Evolutionary conservation across 352 stramenopile genomes (phyloP), one percentile per base, ranked within the genome.

Genomic region (Globisporangium viniferum): DNA sequence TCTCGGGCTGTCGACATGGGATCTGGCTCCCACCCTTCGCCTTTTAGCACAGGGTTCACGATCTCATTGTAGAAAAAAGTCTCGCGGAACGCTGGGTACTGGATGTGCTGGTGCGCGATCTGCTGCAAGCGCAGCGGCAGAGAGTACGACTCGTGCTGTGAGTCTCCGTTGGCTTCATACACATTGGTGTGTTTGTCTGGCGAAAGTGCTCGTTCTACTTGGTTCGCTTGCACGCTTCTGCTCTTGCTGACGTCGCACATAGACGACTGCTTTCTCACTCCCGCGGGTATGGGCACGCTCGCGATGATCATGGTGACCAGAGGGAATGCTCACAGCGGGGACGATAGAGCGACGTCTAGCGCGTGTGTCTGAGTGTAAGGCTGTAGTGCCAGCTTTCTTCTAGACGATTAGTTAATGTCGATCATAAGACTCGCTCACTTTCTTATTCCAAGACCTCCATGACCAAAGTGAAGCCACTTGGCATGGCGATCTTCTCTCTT

Each of bases 31-130:
- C 66, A 64, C 1, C 77, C 80, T 3, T 85, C 69, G 9, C 69
- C 75, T 35, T 76, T 78, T 5, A 91, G 71, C 18, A 67, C 64
- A 12, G 79, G 76, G 59, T 92, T 92, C 36, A 82, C 68, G 5
- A 56, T 67, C 39, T 74, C 63, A 51, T 93, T 80, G 39, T 78
- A 78, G 73, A 91, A 91, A 65, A 91, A 86, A 7, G 82, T 84
- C 31, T 83, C 73, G 31, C 84, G 84, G 64, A 93, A 93, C 2
- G 78, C 75, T 20, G 77, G 27, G 60, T 93, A 91, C 44, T 67
- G 58, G 59, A 71, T 71, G 24, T 59, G 59, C 35, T 67, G 61
- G 49, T 67, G 49, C 10, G 59, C 59, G 51, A 71, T 55, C 20
- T 71, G 59, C 20, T 71, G 51, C 15, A 67, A 36, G 0, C 59